Conservation (phyloP, 208 protist genomes). For the Leishmania braziliensis region DNA sequence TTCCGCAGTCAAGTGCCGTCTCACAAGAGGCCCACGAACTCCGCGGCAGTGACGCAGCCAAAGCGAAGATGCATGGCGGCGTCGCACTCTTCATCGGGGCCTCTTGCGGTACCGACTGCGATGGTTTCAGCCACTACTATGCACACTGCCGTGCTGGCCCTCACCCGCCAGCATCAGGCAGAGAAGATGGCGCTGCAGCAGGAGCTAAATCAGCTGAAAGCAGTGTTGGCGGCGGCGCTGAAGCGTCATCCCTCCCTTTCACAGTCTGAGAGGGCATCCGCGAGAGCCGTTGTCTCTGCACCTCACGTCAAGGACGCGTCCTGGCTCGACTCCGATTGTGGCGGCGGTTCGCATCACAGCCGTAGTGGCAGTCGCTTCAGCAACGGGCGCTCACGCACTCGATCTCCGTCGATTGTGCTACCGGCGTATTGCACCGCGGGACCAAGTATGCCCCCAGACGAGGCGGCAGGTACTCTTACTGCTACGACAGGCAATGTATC, state of each 20-base stretch:
- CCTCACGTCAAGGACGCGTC: not conserved
- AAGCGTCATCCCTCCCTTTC: not conserved
- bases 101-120: not conserved
- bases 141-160: not conserved
- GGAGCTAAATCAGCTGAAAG: conserved; percentile 8
- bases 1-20: not conserved
- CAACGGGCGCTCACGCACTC: conserved; percentile 1
- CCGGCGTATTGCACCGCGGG: not conserved
- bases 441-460: not conserved
- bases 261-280: not conserved
- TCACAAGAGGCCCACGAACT: not conserved
- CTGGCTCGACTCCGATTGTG: not conserved
- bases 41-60: not conserved
- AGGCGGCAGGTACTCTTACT: not conserved
- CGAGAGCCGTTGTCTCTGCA: not conserved
- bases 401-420: conserved; percentile 22
- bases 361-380: not conserved
- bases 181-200: not conserved
- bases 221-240: not conserved
- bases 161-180: not conserved
- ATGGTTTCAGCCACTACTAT: conserved; percentile 15
- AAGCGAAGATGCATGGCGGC: not conserved
- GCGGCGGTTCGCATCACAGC: not conserved
- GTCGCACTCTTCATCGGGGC: not conserved
- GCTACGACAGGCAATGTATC: not conserved